These are phyloP conservation scores for Dothidotthia symphoricarpi DNA, from an alignment of 2,329 filamentous ascomycete species.

Conservation along the genomic window DNA sequence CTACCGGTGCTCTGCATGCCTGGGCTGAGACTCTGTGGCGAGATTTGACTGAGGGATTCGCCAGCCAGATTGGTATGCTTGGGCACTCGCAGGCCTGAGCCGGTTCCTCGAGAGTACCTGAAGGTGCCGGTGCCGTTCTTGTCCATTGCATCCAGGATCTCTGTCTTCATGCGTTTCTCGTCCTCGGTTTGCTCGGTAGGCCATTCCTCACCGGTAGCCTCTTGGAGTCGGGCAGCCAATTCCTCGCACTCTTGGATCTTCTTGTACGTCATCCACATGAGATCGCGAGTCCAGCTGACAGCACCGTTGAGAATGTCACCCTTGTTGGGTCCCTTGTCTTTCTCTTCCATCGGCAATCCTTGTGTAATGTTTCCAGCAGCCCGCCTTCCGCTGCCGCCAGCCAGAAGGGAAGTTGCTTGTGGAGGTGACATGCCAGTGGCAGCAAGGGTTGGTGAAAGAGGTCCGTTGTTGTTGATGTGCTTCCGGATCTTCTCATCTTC, in stretches of 20 bases:
- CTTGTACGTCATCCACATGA: conserved; percentile 94
- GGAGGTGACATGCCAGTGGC: conserved; percentile 67
- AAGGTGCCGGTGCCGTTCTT: conserved; percentile 76
- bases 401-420: conserved; percentile 82
- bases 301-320: conserved; percentile 97
- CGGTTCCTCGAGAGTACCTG: conserved; percentile 77
- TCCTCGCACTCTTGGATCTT: conserved; percentile 89
- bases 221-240: conserved; percentile 66
- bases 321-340: conserved; percentile 98
- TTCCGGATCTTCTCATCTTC: conserved; percentile 98
- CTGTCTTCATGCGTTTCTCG: conserved; percentile 91
- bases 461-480: conserved; percentile 87
- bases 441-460: conserved; percentile 77
- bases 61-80: conserved; percentile 91
- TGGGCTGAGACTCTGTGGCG: conserved; percentile 57
- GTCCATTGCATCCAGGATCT: conserved; percentile 81
- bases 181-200: conserved; percentile 67
- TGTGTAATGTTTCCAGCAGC: conserved; percentile 86
- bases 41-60: conserved; percentile 62
- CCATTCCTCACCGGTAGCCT: conserved; percentile 38
- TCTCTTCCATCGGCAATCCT: conserved; percentile 89
- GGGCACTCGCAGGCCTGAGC: conserved; percentile 84
- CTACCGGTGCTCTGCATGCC: conserved; percentile 65
- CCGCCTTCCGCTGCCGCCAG: conserved; percentile 77
- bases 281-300: conserved; percentile 93